Evolutionary conservation across 2,329 filamentous ascomycete species (phyloP), one percentile per base, ranked within the genome.

Genomic region (Clarireedia monteithiana): DNA sequence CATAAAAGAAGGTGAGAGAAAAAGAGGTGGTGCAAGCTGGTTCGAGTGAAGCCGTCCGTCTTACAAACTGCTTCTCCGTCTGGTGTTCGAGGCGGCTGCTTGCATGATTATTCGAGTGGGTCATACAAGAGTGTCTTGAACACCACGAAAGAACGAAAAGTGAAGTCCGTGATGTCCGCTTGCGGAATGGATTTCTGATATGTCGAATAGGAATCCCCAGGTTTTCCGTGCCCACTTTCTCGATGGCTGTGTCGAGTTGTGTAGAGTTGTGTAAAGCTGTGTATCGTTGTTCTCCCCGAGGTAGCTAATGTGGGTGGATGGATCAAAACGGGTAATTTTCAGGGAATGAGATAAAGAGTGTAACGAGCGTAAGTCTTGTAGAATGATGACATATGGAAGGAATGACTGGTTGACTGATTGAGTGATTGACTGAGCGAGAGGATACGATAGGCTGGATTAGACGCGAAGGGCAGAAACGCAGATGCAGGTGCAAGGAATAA

Each of bases 21-120:
- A 36, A 30, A 20, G 15, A 50, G 45, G 52, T 44, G 26, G 49
- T 54, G 52, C 52, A 49, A 54, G 52, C 36, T 50, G 36, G 24
- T 50, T 55, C 34, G 51, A 53, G 30, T 50, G 52, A 55, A 40
- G 14, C 15, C 14, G 27, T 46, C 38, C 46, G 36, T 55, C 23
- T 50, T 55, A 55, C 52, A 50, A 38, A 34, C 34, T 40, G 6
- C 42, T 49, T 55, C 52, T 27, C 47, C 14, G 45, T 42, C 23
- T 14, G 52, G 38, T 39, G 38, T 55, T 50, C 52, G 49, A 55
- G 52, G 26, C 52, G 52, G 46, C 42, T 50, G 46, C 46, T 50
- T 55, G 52, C 52, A 55, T 55, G 46, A 34, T 47, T 55, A 50
- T 42, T 30, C 40, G n/a, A 34, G 52, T 55, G 52, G 52, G 52